Evolutionary conservation across 352 stramenopile species (phyloP).

Genomic region (Pythium myriotylum): DNA sequence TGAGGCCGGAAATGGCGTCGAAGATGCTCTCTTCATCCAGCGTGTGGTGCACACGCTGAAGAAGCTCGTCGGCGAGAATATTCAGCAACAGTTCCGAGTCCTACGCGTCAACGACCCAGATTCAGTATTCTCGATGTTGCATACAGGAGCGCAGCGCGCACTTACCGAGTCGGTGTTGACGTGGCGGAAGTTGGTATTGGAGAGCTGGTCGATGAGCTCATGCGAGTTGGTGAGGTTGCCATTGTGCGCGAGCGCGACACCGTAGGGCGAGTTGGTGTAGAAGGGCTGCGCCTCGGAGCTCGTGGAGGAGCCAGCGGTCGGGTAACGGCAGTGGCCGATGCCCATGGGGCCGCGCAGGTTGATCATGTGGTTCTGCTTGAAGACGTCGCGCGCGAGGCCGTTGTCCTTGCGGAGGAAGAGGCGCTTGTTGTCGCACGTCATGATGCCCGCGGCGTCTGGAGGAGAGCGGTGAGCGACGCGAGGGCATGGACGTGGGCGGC

Average conservation of each 20-base stretch:
- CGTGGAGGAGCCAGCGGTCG: constrained; percentile 93
- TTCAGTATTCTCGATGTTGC: not conserved
- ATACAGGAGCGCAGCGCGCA: not conserved
- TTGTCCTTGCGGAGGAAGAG: constrained; percentile 98
- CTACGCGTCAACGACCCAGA: constrained; percentile 18
- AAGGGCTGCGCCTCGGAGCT: constrained; percentile 96
- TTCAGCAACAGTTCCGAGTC: constrained; percentile 99
- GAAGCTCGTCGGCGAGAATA: constrained; percentile 97
- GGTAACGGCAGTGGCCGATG: constrained; percentile 98
- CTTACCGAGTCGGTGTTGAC: constrained; percentile 96
- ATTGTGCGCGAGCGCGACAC: constrained; percentile 97
- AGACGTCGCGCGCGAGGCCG: constrained; percentile 98
- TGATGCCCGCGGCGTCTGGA: constrained; percentile 93
- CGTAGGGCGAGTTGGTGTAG: constrained; percentile 99
- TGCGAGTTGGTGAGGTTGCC: constrained; percentile 99
- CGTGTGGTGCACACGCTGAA: constrained; percentile 70
- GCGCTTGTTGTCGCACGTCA: constrained; percentile 92
- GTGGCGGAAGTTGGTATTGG: constrained; percentile 93
- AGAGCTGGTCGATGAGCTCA: constrained; percentile 92
- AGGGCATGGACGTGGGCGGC: not conserved
- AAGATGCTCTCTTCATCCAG: constrained; percentile 88
- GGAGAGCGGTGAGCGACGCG: not conserved
- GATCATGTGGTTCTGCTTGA: constrained; percentile 98
- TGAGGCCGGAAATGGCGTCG: constrained; percentile 90
- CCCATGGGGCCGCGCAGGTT: constrained; percentile 95